Conservation (phyloP, 345 rosid genomes). For the Anacardium occidentale region DNA sequence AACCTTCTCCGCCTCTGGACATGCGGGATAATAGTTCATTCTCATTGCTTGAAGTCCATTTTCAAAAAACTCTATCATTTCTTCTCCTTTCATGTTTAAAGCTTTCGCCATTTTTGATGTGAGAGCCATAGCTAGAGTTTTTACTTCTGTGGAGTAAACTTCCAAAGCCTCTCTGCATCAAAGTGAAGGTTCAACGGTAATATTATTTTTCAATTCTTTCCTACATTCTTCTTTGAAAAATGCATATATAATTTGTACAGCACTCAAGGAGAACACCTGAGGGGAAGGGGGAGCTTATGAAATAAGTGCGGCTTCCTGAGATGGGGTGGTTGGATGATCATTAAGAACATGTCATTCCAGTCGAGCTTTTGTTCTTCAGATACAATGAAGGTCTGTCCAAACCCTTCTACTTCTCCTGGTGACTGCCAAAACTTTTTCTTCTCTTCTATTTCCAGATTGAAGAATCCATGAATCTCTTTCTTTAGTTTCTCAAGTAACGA, state of each 20-base stretch:
- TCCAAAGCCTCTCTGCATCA: constrained; percentile 26
- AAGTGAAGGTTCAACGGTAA: neutral
- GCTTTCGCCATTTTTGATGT: constrained; percentile 17
- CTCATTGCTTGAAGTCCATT: constrained; percentile 24
- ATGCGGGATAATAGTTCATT: constrained; percentile 39
- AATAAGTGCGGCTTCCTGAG: constrained; percentile 27
- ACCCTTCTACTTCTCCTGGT: constrained; percentile 34
- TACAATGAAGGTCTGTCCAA: constrained; percentile 26
- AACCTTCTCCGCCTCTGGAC: constrained; percentile 30
- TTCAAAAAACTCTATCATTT: constrained; percentile 25
- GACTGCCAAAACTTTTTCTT: constrained; percentile 27
- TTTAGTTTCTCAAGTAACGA: constrained; percentile 21
- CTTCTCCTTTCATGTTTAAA: constrained; percentile 13
- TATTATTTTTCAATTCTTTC: neutral
- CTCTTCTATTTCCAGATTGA: constrained; percentile 33
- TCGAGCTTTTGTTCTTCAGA: constrained; percentile 35
- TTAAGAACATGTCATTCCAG: constrained; percentile 30
- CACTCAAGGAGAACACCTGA: constrained; percentile 18
- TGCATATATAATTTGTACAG: no score
- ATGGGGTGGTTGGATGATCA: constrained; percentile 24
- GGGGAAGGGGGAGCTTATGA: constrained; percentile 26
- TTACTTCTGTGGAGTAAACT: constrained; percentile 19
- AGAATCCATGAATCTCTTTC: constrained; percentile 21
- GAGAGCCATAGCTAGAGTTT: constrained; percentile 9
- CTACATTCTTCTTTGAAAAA: no score